Evolutionary conservation across 2,329 filamentous ascomycete genomes (phyloP).

Genomic region (Ceratocystis cubensis): DNA sequence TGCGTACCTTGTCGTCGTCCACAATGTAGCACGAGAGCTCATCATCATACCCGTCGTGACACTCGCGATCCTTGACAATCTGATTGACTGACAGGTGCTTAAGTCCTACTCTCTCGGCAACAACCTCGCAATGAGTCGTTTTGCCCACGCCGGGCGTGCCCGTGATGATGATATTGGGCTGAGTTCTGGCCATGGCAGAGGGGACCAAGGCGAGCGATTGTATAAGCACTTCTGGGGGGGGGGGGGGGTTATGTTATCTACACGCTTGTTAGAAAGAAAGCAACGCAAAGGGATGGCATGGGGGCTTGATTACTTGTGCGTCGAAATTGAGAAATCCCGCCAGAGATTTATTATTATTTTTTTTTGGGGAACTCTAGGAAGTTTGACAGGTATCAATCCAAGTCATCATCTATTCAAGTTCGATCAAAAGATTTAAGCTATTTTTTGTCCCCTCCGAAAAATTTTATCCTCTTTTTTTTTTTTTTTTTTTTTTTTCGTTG

Average conservation of each 20-base stretch:
- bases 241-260: too few relatives aligned
- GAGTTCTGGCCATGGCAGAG: constrained; percentile 30
- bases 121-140: constrained; percentile 74
- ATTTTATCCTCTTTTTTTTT: constrained; percentile 4
- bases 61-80: constrained; percentile 75
- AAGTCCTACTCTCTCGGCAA: constrained; percentile 64
- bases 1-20: constrained; percentile 78
- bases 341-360: background rate
- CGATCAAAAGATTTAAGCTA: background rate
- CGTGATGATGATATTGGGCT: constrained; percentile 86
- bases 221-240: too few relatives aligned
- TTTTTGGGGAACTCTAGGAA: background rate
- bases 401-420: background rate
- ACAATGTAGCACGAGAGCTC: constrained; percentile 82
- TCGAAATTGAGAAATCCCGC: too few relatives aligned
- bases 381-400: too few relatives aligned
- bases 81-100: constrained; percentile 82
- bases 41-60: constrained; percentile 79
- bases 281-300: too few relatives aligned
- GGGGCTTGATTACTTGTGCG: too few relatives aligned
- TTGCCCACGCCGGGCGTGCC: constrained; percentile 95
- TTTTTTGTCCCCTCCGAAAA: constrained; percentile 4
- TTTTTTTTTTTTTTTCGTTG: background rate
- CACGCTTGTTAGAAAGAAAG: too few relatives aligned
- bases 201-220: background rate